Evolutionary conservation across 2,329 filamentous ascomycete genomes (phyloP).

Genomic region (Verticillium albo-atrum): DNA sequence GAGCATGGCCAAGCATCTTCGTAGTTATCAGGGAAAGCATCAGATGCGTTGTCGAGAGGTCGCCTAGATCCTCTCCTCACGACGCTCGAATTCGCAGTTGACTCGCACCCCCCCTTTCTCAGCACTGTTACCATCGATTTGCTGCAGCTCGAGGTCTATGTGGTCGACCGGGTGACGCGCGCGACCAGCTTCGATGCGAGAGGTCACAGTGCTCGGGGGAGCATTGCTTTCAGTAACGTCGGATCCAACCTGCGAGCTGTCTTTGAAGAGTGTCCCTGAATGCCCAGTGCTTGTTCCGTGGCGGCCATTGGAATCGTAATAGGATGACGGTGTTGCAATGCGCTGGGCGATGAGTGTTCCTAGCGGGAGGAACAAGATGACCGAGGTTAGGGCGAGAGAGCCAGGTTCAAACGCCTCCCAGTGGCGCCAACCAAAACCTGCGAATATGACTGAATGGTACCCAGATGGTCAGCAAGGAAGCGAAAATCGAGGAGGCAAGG

Average conservation of each 20-base stretch:
- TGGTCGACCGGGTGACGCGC: constrained; percentile 16
- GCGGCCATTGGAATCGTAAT: constrained; percentile 9
- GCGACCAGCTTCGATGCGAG: constrained; percentile 18
- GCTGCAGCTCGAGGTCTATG: constrained; percentile 26
- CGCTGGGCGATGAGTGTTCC: constrained; percentile 48
- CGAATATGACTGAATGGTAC: constrained; percentile 40
- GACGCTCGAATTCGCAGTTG: constrained; percentile 24
- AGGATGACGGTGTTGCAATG: constrained; percentile 23
- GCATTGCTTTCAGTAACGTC: constrained; percentile 7
- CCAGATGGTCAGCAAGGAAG: background rate
- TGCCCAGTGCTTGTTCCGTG: constrained; percentile 13
- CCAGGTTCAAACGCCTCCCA: constrained; percentile 42
- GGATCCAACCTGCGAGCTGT: constrained; percentile 5
- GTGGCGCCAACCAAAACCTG: constrained; percentile 38
- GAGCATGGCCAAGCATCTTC: background rate
- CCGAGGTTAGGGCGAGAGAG: constrained; percentile 44
- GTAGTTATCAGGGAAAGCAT: too few relatives aligned
- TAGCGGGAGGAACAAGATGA: constrained; percentile 47
- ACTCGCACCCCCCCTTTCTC: constrained; percentile 20
- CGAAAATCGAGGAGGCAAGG: background rate
- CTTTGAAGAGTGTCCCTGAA: constrained; percentile 8
- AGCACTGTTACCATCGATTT: constrained; percentile 14
- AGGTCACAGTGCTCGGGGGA: constrained; percentile 16
- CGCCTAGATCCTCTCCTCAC: constrained; percentile 23
- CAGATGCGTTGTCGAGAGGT: background rate